Conservation (phyloP, 441 rosid species). For the Erodium moschatum region DNA sequence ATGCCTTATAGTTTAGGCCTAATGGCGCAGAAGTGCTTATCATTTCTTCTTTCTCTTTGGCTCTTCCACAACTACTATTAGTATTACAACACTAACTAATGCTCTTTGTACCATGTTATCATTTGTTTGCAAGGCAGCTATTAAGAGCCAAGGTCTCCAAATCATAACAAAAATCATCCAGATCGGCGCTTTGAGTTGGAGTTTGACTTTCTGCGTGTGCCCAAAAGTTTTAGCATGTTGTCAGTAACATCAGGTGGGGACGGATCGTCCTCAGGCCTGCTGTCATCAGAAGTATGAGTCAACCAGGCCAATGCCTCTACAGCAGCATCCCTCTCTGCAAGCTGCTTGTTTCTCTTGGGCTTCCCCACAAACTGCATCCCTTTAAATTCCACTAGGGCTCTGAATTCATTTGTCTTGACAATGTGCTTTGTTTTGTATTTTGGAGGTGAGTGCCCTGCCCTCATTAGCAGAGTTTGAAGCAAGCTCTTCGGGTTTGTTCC, state of each 20-base stretch:
- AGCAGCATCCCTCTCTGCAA: constrained; percentile 95
- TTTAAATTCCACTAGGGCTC: constrained; percentile 93
- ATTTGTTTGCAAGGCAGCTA: background rate
- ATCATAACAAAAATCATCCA: constrained; percentile 13
- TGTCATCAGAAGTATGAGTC: constrained; percentile 60
- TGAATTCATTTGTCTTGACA: constrained; percentile 67
- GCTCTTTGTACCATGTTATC: background rate
- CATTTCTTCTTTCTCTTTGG: background rate
- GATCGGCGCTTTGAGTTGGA: constrained; percentile 39
- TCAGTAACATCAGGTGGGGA: constrained; percentile 72
- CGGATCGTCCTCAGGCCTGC: constrained; percentile 31
- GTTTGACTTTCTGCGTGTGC: constrained; percentile 37
- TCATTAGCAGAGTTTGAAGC: constrained; percentile 84
- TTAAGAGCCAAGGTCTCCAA: background rate
- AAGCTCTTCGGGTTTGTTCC: constrained; percentile 93
- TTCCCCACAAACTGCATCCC: constrained; percentile 98
- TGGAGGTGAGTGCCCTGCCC: constrained; percentile 98
- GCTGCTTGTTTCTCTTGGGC: constrained; percentile 84
- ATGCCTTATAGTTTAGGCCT: too few relatives aligned
- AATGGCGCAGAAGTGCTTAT: too few relatives aligned
- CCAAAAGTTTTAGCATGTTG: constrained; percentile 93
- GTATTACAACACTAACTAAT: background rate
- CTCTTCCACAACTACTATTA: background rate
- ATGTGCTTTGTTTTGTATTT: constrained; percentile 93
- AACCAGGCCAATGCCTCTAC: constrained; percentile 94